Evolutionary conservation across 805 yeast genomes (phyloP), one percentile per base, ranked within the genome.

Genomic region (Barnettozyma salicaria): DNA sequence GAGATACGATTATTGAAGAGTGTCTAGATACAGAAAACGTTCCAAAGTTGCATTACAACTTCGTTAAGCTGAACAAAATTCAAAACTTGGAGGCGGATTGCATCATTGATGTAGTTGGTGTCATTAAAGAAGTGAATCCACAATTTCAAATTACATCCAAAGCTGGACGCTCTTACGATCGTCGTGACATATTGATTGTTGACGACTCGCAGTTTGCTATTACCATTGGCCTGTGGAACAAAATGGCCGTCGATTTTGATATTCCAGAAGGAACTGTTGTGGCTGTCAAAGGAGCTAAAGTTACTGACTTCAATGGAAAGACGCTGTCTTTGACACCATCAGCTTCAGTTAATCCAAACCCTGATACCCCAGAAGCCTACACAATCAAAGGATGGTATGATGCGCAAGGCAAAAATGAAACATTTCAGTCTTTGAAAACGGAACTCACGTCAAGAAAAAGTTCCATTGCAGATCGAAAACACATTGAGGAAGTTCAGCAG

Each of bases 351-450:
- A 59, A 78, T 25, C 71, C 84, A 10, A 85, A 86, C 52, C 98
- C 98, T 2, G 96, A 89, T 55, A 73, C 84, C 17, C 80, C 85
- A 14, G 96, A 87, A 58, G 90, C 97, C 4, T 87, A 78, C 58
- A 71, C 76, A 37, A 71, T 92, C 49, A 86, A 87, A 60, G 97
- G 97, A 6, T 92, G 99, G 99, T 92, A 78, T 54, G 95, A 87
- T 53, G 73, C 81, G 27, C 77, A 74, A 48, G 97, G 96, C 27
- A 69, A 70, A 17, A 61, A 66, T 37, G 77, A 76, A 39, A 62
- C 59, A 27, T 88, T 84, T 65, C 73, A 74, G 48, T 65, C 78
- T 9, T 60, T 86, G 55, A 78, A 75, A 52, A 58, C 64, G 6
- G 88, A 80, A 47, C 48, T 63, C n/a, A 58, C 58, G 9, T 53